Conservation (phyloP, 78 protist species). For the Mastigamoeba balamuthi region DNA sequence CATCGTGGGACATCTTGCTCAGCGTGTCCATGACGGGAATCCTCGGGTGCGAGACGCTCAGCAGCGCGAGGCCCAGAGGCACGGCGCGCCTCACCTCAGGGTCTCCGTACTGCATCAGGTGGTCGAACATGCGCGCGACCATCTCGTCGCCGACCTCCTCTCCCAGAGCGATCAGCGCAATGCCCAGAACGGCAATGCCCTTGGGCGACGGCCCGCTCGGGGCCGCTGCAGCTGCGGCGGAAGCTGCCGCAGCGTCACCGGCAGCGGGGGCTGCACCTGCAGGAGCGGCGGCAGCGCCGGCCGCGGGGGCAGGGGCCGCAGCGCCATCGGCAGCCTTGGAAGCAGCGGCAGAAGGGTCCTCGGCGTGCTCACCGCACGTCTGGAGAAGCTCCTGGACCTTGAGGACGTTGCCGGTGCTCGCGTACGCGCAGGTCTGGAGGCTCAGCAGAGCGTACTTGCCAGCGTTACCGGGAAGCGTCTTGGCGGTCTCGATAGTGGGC, state of each 20-base stretch:
- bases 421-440: conserved; percentile 88
- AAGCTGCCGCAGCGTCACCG: neutral
- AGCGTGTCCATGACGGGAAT: conserved; percentile 74
- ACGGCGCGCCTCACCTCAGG: conserved; percentile 48
- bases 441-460: conserved; percentile 45
- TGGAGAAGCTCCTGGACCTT: conserved; percentile 78
- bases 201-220: conserved; percentile 15
- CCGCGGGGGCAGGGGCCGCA: neutral
- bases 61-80: conserved; percentile 88
- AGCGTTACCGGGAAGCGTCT: conserved; percentile 44
- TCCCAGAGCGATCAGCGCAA: conserved; percentile 92
- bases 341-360: too few relatives aligned
- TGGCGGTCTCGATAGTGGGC: conserved; percentile 52
- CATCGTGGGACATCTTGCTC: conserved; percentile 85
- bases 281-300: neutral
- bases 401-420: conserved; percentile 95
- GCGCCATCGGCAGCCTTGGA: conserved; percentile 6
- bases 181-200: conserved; percentile 76
- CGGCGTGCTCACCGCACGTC: conserved; percentile 60
- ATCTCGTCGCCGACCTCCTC: conserved; percentile 92
- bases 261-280: neutral
- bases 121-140: conserved; percentile 80
- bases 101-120: conserved; percentile 68
- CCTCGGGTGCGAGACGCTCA: conserved; percentile 75
- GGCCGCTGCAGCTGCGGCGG: neutral